phyloP scores from a whole-genome alignment of 768 basidiomycete genomes.

The Hebeloma cylindrosporum region DNA sequence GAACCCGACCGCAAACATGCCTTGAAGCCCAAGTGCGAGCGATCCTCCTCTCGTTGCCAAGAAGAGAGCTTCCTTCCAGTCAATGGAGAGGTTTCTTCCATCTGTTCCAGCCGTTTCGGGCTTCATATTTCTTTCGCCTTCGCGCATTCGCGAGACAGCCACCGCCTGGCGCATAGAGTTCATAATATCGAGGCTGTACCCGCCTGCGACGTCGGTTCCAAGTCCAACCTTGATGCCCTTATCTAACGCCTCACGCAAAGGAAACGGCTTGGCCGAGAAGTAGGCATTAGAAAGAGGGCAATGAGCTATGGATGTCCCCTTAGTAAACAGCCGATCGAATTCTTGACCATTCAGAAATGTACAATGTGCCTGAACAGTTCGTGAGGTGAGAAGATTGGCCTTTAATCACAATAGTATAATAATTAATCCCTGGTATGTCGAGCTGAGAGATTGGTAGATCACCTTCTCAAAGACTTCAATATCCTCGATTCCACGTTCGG shows the following conservation, averaged over 20 bases:
- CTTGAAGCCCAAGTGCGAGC: constrained; percentile 62
- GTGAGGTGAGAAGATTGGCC: constrained; percentile 59
- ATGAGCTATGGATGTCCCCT: constrained; percentile 71
- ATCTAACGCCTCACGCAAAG: constrained; percentile 67
- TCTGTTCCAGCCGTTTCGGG: not conserved
- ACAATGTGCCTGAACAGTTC: constrained; percentile 85
- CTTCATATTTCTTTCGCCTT: constrained; percentile 44
- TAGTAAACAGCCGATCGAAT: constrained; percentile 47
- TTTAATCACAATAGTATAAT: constrained; percentile 26
- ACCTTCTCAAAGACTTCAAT: constrained; percentile 76
- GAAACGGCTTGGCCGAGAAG: constrained; percentile 73
- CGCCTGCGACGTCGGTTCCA: constrained; percentile 85
- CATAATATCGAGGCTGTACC: constrained; percentile 80
- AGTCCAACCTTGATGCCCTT: constrained; percentile 70
- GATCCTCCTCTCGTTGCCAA: constrained; percentile 84
- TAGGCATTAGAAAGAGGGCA: constrained; percentile 90
- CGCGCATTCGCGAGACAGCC: constrained; percentile 63
- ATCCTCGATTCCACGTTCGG: constrained; percentile 61
- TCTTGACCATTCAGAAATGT: constrained; percentile 66
- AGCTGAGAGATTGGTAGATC: constrained; percentile 7
- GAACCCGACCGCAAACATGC: constrained; percentile 57
- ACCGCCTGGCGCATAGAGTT: constrained; percentile 80
- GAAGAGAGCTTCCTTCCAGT: constrained; percentile 82
- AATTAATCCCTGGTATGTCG: not conserved
- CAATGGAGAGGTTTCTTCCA: constrained; percentile 44